Conservation (phyloP, 2,329 filamentous ascomycete species). For the Corinectria fuckeliana region DNA sequence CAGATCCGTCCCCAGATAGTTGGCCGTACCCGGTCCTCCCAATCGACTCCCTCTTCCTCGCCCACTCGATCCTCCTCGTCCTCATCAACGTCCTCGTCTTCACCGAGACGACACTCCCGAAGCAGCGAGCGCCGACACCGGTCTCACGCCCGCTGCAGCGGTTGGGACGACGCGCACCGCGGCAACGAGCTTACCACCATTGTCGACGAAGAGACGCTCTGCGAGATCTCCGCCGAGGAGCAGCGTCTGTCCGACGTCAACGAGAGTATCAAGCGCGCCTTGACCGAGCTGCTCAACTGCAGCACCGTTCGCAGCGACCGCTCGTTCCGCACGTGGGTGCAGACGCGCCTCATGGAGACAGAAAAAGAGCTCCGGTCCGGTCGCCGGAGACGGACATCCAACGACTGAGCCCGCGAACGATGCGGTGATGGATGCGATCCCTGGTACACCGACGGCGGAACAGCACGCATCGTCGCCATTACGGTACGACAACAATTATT, state of each 20-base stretch:
- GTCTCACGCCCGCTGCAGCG: constrained; percentile 42
- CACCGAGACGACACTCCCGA: constrained; percentile 52
- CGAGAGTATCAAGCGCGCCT: constrained; percentile 65
- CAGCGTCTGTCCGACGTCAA: constrained; percentile 62
- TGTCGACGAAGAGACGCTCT: constrained; percentile 54
- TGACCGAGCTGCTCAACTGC: constrained; percentile 69
- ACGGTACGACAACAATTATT: neutral
- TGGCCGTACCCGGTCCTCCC: constrained; percentile 44
- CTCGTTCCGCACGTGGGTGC: constrained; percentile 63
- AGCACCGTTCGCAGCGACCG: constrained; percentile 58
- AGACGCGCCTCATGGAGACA: constrained; percentile 65
- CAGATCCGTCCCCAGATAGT: constrained; percentile 53
- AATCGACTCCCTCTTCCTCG: constrained; percentile 64
- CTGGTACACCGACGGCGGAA: neutral
- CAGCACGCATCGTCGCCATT: neutral
- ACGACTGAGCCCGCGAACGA: constrained; percentile 24
- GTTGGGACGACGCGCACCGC: constrained; percentile 39
- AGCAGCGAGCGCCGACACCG: constrained; percentile 40
- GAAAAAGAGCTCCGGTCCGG: constrained; percentile 64
- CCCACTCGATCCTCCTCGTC: constrained; percentile 59
- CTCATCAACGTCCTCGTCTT: constrained; percentile 49
- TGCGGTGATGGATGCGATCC: constrained; percentile 1
- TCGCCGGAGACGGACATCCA: constrained; percentile 55
- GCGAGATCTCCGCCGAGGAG: constrained; percentile 59
- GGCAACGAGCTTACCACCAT: constrained; percentile 48